Evolutionary conservation across 2,329 filamentous ascomycete genomes (phyloP).

Genomic region (Colletotrichum sojae): DNA sequence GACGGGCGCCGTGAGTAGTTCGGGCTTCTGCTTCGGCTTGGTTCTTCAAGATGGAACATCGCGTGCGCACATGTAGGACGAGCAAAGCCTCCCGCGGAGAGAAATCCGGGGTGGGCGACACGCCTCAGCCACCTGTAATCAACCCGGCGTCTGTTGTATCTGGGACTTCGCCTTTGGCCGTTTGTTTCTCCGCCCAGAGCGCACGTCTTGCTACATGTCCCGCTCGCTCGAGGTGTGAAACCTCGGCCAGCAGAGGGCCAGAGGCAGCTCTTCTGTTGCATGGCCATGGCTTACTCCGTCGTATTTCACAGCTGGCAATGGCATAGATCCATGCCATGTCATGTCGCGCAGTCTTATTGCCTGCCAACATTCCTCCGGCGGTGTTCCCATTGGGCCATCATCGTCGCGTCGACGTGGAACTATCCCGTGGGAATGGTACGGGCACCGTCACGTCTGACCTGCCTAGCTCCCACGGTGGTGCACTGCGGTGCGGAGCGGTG

Average conservation of each 20-base stretch:
- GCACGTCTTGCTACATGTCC: neutral
- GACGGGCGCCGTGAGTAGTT: too few species aligned
- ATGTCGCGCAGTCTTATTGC: constrained; percentile 24
- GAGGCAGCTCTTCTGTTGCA: constrained; percentile 10
- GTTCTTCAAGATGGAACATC: constrained; percentile 13
- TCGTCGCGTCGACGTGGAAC: constrained; percentile 28
- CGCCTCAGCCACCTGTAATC: neutral
- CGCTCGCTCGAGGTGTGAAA: constrained; percentile 1
- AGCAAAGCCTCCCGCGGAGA: constrained; percentile 4
- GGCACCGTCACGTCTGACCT: constrained; percentile 31
- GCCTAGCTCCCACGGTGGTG: constrained; percentile 3
- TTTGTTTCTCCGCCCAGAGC: constrained; percentile 6
- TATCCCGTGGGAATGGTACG: constrained; percentile 24
- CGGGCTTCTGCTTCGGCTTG: constrained; percentile 12
- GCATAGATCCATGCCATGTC: constrained; percentile 8
- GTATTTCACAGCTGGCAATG: constrained; percentile 16
- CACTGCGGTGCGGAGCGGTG: neutral
- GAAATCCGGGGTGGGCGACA: constrained; percentile 36
- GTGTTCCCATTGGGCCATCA: constrained; percentile 35
- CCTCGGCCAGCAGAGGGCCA: constrained; percentile 9
- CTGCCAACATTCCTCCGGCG: constrained; percentile 4
- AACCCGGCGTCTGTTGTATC: neutral
- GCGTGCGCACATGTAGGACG: constrained; percentile 1
- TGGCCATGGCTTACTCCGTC: neutral
- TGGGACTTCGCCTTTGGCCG: neutral